Conservation (phyloP, 2,329 filamentous ascomycete genomes). For the Talaromyces atroroseus region DNA sequence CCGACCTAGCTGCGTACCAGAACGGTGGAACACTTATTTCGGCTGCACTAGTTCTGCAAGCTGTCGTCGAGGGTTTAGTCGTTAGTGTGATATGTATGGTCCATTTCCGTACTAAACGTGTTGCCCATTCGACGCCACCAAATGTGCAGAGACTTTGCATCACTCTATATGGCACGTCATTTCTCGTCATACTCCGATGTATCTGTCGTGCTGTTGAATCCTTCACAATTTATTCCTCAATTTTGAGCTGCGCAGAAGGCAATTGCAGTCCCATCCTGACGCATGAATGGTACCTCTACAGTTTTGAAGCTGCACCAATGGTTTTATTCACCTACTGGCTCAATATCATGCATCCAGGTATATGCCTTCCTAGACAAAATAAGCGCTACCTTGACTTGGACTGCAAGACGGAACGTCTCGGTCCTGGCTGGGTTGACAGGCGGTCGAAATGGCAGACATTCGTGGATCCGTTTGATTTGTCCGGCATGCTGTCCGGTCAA, state of each 20-base stretch:
- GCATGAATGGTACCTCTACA: constrained; percentile 35
- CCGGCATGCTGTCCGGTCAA: constrained; percentile 20
- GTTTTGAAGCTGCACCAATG: constrained; percentile 33
- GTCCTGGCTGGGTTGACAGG: constrained; percentile 29
- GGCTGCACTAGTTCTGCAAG: constrained; percentile 27
- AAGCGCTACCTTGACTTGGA: constrained; percentile 26
- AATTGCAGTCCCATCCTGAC: constrained; percentile 17
- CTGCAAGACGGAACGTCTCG: constrained; percentile 25
- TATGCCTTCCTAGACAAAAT: constrained; percentile 24
- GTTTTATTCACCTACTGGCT: constrained; percentile 32
- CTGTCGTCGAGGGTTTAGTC: constrained; percentile 25
- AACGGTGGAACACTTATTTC: constrained; percentile 25
- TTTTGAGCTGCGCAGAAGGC: constrained; percentile 17
- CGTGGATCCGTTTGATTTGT: constrained; percentile 25
- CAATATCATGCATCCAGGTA: constrained; percentile 33
- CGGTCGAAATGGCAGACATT: constrained; percentile 24
- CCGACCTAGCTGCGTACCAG: constrained; percentile 17
- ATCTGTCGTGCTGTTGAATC: constrained; percentile 32
- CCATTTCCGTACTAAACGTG: constrained; percentile 24
- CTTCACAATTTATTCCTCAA: constrained; percentile 21
- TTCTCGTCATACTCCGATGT: constrained; percentile 30
- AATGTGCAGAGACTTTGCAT: constrained; percentile 29
- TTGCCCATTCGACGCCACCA: constrained; percentile 18
- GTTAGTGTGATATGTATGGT: constrained; percentile 23
- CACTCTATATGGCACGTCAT: constrained; percentile 33